Evolutionary conservation across 2,329 filamentous ascomycete genomes (phyloP).

Genomic region (Tolypocladium cylindrosporum): DNA sequence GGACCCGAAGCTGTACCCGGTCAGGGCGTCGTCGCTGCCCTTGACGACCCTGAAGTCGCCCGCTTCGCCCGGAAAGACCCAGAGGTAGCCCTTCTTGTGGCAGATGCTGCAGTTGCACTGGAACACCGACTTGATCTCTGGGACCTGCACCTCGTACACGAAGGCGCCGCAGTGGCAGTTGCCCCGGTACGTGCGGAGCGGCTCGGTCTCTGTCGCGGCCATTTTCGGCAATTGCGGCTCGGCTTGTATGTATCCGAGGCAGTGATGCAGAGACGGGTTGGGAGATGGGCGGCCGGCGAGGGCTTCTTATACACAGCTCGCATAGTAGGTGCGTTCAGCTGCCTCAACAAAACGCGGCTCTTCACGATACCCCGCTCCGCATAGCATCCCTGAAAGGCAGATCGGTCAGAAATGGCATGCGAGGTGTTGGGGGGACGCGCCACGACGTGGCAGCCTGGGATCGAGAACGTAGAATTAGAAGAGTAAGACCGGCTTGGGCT

Average conservation of each 20-base stretch:
- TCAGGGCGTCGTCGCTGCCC: conserved; percentile 29
- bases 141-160: conserved; percentile 39
- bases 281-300: neutral
- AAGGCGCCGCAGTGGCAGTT: conserved; percentile 49
- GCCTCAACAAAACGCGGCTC: neutral
- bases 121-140: conserved; percentile 44
- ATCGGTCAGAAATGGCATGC: too few species aligned
- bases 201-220: neutral
- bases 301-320: neutral
- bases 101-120: conserved; percentile 63
- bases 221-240: neutral
- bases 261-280: neutral
- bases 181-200: conserved; percentile 36
- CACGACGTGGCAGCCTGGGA: too few species aligned
- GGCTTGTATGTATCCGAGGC: neutral
- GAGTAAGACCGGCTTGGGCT: too few species aligned
- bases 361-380: neutral
- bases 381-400: neutral
- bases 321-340: neutral
- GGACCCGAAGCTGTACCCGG: conserved; percentile 32
- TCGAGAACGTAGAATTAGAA: too few species aligned
- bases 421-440: too few species aligned
- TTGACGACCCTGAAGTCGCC: conserved; percentile 33
- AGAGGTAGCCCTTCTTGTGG: conserved; percentile 35
- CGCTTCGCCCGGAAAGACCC: conserved; percentile 18